Evolutionary conservation across 2,329 filamentous ascomycete species (phyloP).

Genomic region (Phaeomoniella chlamydospora): DNA sequence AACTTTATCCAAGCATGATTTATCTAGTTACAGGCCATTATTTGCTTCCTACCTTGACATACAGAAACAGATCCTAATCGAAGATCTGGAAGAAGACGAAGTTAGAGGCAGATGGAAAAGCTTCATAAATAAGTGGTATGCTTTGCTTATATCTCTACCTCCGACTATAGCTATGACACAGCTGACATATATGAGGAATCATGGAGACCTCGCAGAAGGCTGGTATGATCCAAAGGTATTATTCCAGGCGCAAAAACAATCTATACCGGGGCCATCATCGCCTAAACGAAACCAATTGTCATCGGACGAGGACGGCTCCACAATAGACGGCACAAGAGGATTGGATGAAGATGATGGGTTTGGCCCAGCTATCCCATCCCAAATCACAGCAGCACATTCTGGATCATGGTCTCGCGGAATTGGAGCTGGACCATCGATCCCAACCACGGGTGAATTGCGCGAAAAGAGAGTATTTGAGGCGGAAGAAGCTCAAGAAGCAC

Average conservation of each 20-base stretch:
- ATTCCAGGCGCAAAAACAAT: slow-evolving; percentile 15
- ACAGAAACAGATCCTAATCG: slow-evolving; percentile 62
- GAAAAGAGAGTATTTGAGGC: slow-evolving; percentile 25
- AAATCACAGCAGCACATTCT: no score
- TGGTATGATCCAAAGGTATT: slow-evolving; percentile 79
- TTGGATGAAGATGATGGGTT: slow-evolving; percentile 39
- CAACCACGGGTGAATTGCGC: slow-evolving; percentile 59
- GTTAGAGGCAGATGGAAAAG: slow-evolving; percentile 81
- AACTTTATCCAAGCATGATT: slow-evolving; percentile 53
- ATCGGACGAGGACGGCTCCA: slow-evolving; percentile 10
- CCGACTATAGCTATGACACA: slow-evolving; percentile 3
- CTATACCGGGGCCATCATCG: slow-evolving; percentile 4
- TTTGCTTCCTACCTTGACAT: slow-evolving; percentile 78
- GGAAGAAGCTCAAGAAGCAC: slow-evolving; percentile 37
- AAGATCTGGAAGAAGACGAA: slow-evolving; percentile 60
- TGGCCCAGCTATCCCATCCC: no score
- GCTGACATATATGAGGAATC: slow-evolving; percentile 54
- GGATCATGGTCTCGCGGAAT: no score
- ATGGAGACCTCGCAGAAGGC: slow-evolving; percentile 68
- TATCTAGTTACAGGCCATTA: slow-evolving; percentile 51
- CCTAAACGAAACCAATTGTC: slow-evolving; percentile 10
- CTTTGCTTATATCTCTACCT: slow-evolving; percentile 1
- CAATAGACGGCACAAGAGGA: slow-evolving; percentile 11
- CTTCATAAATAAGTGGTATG: slow-evolving; percentile 74
- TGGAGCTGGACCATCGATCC: slow-evolving; percentile 45